Evolutionary conservation across 805 yeast species (phyloP), one percentile per base, ranked within the genome.

Genomic region (Ogataea populi-albae): DNA sequence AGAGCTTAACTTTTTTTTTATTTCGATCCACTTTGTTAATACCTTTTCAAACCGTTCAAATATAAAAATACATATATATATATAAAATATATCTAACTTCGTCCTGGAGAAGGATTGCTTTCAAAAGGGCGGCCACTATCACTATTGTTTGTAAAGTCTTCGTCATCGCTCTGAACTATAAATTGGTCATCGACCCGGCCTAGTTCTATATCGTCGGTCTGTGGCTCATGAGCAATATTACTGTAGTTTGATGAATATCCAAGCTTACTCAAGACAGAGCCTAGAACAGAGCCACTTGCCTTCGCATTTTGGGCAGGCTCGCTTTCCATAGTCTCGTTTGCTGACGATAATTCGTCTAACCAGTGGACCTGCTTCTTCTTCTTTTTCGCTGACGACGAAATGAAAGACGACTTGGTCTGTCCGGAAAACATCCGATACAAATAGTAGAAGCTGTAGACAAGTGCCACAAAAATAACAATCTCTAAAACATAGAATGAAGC

Each of bases 131-230:
- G n/a, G n/a, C n/a, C n/a, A n/a, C n/a, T n/a, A n/a, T n/a, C n/a
- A n/a, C n/a, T n/a, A n/a, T 41, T 26, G 15, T 30, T 26, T n/a
- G 27, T 23, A 31, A 30, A 40, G 17, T 45, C 52, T 24, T 73
- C 77, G 23, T 72, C 77, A 33, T 73, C 78, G 46, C 74, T 68
- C 22, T 61, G 71, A 30, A 73, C 66, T n/a, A 68, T 60, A 37
- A 73, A 72, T 24, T 70, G 69, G 37, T 69, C 73, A 40, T 48
- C 40, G 33, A 48, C 53, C 10, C 60, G 68, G n/a, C 59, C 62
- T 62, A 71, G 44, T 47, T 71, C 77, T 22, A 71, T 68, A 36
- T 68, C 72, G n/a, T 37, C 28, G 16, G 15, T 42, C 6, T 35
- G 30, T 4, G 38, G 43, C 7, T 36, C 47, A 18, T 21, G 32